phyloP scores from a whole-genome alignment of 441 rosid species.

The Pelargonium exstipulatum region DNA sequence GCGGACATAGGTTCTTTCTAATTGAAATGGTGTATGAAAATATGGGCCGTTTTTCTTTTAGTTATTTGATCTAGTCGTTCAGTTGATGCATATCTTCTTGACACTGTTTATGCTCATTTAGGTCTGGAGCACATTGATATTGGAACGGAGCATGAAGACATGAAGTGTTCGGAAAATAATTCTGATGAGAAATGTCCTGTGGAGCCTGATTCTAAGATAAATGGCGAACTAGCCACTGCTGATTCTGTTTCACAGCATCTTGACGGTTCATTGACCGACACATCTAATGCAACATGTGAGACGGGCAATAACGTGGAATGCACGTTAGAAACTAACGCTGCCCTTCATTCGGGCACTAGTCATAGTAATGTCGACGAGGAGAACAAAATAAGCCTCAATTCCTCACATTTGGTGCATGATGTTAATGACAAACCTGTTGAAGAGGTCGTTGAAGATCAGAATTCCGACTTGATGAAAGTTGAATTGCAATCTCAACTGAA shows the following conservation, averaged over 20 bases:
- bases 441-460: neutral
- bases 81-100: neutral
- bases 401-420: slow-evolving; percentile 13
- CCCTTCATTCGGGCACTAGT: neutral
- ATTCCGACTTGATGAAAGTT: neutral
- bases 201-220: slow-evolving; percentile 28
- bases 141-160: slow-evolving; percentile 21
- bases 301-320: slow-evolving; percentile 16
- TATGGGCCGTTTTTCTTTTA: neutral
- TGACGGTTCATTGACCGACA: slow-evolving; percentile 28
- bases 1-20: neutral
- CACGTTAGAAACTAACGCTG: neutral
- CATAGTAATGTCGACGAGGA: neutral
- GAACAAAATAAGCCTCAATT: neutral
- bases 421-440: slow-evolving; percentile 16
- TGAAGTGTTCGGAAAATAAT: slow-evolving; percentile 25
- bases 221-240: slow-evolving; percentile 24
- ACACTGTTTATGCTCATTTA: slow-evolving; percentile 22
- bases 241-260: slow-evolving; percentile 27
- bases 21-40: too few relatives aligned
- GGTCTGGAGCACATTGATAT: slow-evolving; percentile 28
- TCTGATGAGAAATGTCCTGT: slow-evolving; percentile 15
- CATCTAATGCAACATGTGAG: slow-evolving; percentile 25
- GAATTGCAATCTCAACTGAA: neutral
- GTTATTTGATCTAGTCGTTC: neutral